Percentiles rank a stretch among this genome's conserved stretches.
These are phyloP conservation scores for Dothistroma septosporum DNA, from an alignment of 2,329 filamentous ascomycete genomes.

Conservation along the genomic window DNA sequence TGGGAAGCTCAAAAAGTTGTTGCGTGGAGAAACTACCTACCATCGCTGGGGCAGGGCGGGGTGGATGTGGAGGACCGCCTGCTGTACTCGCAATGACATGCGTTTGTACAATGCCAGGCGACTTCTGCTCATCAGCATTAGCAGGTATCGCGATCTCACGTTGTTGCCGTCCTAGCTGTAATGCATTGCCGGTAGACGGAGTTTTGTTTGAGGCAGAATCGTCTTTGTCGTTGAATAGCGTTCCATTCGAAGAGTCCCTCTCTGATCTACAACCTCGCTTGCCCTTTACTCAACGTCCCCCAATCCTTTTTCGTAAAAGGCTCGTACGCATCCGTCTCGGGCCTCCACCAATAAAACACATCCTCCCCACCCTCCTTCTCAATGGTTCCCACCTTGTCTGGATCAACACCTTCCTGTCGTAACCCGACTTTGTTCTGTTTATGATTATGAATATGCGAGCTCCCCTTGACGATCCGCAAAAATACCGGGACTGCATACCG, in stretches of 20 bases:
- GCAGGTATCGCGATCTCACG: neutral
- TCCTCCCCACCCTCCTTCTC: constrained; percentile 41
- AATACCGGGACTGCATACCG: constrained; percentile 73
- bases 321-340: constrained; percentile 50
- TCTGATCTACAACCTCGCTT: constrained; percentile 22
- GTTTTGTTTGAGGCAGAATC: neutral
- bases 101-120: neutral
- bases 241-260: neutral
- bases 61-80: constrained; percentile 6
- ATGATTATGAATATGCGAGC: constrained; percentile 65
- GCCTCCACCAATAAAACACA: constrained; percentile 48
- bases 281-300: constrained; percentile 46
- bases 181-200: neutral
- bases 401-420: constrained; percentile 64
- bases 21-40: neutral
- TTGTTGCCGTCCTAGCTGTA: constrained; percentile 7
- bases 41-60: neutral
- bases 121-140: neutral
- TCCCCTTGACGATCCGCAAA: constrained; percentile 56
- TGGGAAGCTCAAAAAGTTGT: neutral
- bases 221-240: neutral
- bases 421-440: constrained; percentile 75
- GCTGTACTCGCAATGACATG: neutral
- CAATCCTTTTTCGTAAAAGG: constrained; percentile 58
- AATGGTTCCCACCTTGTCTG: constrained; percentile 46